Percentiles rank a stretch among this genome's conserved stretches.
Conservation (phyloP, 805 yeast genomes). For the Debaryomyces hansenii region DNA sequence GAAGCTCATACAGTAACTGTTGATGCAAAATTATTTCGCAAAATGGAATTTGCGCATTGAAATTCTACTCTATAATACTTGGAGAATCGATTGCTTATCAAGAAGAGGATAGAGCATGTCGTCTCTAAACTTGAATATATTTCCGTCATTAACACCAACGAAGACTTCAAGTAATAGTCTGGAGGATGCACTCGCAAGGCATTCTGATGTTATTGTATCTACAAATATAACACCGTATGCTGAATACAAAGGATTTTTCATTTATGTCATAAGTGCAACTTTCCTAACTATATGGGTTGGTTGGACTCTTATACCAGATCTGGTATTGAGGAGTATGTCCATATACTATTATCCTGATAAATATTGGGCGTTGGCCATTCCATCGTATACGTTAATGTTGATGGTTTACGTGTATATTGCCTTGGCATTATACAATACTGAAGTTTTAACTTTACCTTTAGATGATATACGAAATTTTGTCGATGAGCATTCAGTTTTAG, state of each 20-base stretch:
- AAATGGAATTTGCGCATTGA: too few species aligned
- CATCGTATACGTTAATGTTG: conserved; percentile 65
- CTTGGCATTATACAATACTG: conserved; percentile 72
- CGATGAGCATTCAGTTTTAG: conserved; percentile 58
- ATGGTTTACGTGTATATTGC: conserved; percentile 76
- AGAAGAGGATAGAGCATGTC: background rate
- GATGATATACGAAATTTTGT: conserved; percentile 63
- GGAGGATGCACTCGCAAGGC: conserved; percentile 58
- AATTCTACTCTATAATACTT: too few species aligned
- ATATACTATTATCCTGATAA: conserved; percentile 80
- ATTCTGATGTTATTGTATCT: conserved; percentile 64
- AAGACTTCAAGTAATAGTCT: conserved; percentile 1
- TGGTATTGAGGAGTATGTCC: conserved; percentile 49
- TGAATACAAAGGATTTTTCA: conserved; percentile 87
- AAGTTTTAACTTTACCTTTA: conserved; percentile 61
- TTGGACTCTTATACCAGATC: conserved; percentile 77
- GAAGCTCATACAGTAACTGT: too few species aligned
- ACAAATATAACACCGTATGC: conserved; percentile 55
- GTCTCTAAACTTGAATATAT: conserved; percentile 4
- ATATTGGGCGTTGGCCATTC: conserved; percentile 87
- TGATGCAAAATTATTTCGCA: too few species aligned
- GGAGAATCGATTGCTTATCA: too few species aligned
- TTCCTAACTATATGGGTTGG: conserved; percentile 55
- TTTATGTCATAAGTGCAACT: conserved; percentile 65
- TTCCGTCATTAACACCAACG: conserved; percentile 6